Base-by-base conservation (phyloP, 1,284 basidiomycete genomes). In the Somion occarium region DNA sequence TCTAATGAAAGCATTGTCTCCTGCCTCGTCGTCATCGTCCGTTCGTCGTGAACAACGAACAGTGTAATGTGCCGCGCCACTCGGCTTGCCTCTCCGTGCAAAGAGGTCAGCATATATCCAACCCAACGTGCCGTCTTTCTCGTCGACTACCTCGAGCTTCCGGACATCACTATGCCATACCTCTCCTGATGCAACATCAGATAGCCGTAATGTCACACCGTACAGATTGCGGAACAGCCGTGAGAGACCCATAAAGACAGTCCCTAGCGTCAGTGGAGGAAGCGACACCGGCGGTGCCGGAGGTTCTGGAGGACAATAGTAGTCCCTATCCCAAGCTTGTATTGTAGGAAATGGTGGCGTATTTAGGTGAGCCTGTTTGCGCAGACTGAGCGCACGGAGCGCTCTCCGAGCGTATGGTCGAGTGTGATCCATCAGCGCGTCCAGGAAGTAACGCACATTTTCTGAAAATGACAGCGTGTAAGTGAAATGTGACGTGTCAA, bases 61-160 rank as follows among this genome's bases (percentile, higher is more conserved):
- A 2, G 96, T 99, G 68, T 98, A 99, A 68, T 99, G 96, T 1
- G 96, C 97, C 1, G 97, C 95, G 12, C 93, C 92, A 39, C 83
- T 80, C 2, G 92, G 83, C 69, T 99, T 99, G 5, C 91, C 93
- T 37, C 78, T 73, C 26, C 96, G 76, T 7, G 85, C 80, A 67
- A 93, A 98, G 22, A 99, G 73, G 69, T 99, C 96, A 18, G 91
- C 89, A 63, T 97, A 99, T 62, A 99, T 91, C 76, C 90, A 93
- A 1, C 96, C 96, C 50, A 99, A 85, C 18, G 91, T 67, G 1
- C 93, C 93, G 54, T 82, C 80, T 13, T 83, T 76, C 62, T 98
- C 93, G 61, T 95, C 91, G 18, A 98, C 76, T 0, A 99, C 96
- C 63, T 97, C 89, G 13, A 99, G 73, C 66, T 97, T 96, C 54